Evolutionary conservation across 345 rosid genomes (phyloP).

Genomic region (Barbarea vulgaris): DNA sequence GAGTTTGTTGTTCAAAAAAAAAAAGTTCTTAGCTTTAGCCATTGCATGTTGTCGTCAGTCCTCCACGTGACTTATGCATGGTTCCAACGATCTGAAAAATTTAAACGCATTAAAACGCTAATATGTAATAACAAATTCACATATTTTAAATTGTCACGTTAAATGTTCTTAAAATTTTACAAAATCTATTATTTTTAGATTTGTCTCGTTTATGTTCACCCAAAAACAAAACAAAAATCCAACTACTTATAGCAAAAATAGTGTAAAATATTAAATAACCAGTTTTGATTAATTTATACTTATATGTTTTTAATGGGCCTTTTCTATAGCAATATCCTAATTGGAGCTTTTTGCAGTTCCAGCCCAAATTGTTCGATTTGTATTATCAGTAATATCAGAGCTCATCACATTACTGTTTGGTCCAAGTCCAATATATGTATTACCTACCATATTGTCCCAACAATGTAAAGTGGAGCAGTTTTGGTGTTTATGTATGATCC

Average conservation of each 20-base stretch:
- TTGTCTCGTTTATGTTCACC: too few species aligned
- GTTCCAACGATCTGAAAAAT: not conserved
- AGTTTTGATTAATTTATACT: not conserved
- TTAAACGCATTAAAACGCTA: not conserved
- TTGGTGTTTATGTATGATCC: not conserved
- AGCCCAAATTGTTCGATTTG: not conserved
- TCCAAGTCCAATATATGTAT: not conserved
- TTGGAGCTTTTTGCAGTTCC: not conserved
- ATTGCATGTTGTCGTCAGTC: constrained; percentile 28
- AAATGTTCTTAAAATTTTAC: not conserved
- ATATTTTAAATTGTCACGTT: not conserved
- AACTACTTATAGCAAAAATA: too few species aligned
- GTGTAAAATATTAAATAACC: too few species aligned
- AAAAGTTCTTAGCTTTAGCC: not conserved
- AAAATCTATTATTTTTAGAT: too few species aligned
- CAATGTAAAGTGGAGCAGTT: not conserved
- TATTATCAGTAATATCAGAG: not conserved
- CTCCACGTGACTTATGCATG: constrained; percentile 28
- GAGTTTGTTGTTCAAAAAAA: too few species aligned
- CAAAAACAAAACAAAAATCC: too few species aligned
- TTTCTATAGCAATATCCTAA: not conserved
- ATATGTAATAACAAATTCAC: not conserved
- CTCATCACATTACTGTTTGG: not conserved
- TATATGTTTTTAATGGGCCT: not conserved
- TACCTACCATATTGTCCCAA: not conserved